Conservation (phyloP, 768 basidiomycete species). For the Kwoniella botswanensis region DNA sequence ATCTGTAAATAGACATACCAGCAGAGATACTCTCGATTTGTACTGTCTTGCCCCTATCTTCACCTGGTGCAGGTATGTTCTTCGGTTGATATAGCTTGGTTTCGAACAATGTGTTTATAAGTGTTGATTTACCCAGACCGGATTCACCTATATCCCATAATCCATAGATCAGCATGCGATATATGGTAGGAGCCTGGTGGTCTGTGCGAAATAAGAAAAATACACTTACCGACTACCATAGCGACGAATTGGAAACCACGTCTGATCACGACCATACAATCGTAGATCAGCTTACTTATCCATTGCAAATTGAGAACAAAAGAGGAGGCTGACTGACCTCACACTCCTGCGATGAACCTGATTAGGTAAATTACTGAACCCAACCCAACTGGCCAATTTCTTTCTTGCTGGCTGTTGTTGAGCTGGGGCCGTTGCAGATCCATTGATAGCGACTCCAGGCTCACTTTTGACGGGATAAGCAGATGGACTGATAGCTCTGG, state of each 20-base stretch:
- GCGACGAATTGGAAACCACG: slow-evolving; percentile 91
- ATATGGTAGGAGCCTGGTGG: slow-evolving; percentile 12
- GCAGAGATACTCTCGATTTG: slow-evolving; percentile 98
- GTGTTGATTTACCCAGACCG: slow-evolving; percentile 96
- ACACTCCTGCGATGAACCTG: slow-evolving; percentile 99
- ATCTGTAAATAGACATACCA: slow-evolving; percentile 64
- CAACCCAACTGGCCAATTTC: slow-evolving; percentile 58
- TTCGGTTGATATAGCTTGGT: slow-evolving; percentile 92
- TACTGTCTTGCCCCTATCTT: slow-evolving; percentile 88
- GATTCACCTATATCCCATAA: slow-evolving; percentile 67
- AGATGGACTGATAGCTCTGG: slow-evolving; percentile 20
- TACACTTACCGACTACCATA: slow-evolving; percentile 94
- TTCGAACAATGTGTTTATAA: slow-evolving; percentile 98
- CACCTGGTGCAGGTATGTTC: slow-evolving; percentile 78
- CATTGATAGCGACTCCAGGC: neutral
- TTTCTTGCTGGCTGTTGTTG: slow-evolving; percentile 41
- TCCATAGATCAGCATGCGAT: slow-evolving; percentile 3
- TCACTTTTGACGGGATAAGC: slow-evolving; percentile 31
- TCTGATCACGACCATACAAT: slow-evolving; percentile 16
- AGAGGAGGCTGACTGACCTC: slow-evolving; percentile 66
- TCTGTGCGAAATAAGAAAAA: slow-evolving; percentile 2
- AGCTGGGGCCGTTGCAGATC: slow-evolving; percentile 5
- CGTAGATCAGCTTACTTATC: slow-evolving; percentile 13
- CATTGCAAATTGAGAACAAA: neutral
- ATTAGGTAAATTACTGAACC: slow-evolving; percentile 93